A percentile compares a stretch with the other conserved stretches of the same genome.
These are phyloP conservation scores for Leersia perrieri DNA, from an alignment of 176 grass and related monocot genomes.

Conservation along the genomic window DNA sequence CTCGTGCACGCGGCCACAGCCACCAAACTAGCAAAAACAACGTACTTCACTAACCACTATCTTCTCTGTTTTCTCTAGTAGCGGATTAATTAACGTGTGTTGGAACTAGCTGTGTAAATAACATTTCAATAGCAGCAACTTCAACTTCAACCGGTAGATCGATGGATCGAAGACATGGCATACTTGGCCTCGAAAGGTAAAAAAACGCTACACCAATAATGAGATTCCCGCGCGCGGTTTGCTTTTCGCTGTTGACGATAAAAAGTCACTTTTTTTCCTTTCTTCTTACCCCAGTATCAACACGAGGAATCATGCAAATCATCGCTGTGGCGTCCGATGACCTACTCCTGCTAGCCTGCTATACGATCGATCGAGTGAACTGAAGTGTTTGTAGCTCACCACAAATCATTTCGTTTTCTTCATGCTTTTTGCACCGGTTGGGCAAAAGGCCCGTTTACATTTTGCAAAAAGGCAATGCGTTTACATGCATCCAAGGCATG, in stretches of 20 bases:
- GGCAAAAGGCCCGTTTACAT: not conserved
- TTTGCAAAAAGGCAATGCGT: not conserved
- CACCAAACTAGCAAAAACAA: not conserved
- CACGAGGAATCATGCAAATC: conserved; percentile 46
- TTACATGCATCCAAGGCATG: not conserved
- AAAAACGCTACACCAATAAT: conserved; percentile 20
- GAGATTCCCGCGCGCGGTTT: conserved; percentile 20
- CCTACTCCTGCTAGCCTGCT: not conserved
- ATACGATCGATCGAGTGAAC: not conserved
- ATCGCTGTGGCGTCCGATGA: conserved; percentile 20
- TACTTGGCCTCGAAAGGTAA: not conserved
- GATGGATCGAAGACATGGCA: not conserved
- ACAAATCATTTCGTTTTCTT: conserved; percentile 22
- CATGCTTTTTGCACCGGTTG: not conserved
- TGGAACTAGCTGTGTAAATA: too few species aligned
- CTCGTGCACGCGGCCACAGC: not conserved
- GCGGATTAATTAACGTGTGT: too few species aligned
- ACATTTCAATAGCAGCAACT: too few species aligned
- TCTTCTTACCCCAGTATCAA: conserved; percentile 8
- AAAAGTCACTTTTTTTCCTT: conserved; percentile 39
- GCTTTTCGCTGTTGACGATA: conserved; percentile 30
- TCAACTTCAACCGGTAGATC: not conserved
- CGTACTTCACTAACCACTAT: too few species aligned
- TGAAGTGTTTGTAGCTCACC: not conserved
- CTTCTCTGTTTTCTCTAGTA: too few species aligned